Conservation (phyloP, 306 rosid species). For the Quercus gilva region DNA sequence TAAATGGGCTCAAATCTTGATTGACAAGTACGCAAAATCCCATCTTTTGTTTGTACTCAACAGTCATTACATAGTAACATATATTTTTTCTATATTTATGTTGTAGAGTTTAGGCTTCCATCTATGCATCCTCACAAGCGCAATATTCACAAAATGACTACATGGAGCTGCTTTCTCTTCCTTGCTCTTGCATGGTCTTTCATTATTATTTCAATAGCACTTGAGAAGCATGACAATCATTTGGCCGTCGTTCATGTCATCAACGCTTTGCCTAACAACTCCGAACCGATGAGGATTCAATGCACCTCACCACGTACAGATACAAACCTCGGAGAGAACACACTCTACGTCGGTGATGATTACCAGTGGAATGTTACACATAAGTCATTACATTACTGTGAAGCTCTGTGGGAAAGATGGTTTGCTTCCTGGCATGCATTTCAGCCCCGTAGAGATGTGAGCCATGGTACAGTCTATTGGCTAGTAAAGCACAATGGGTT, state of each 20-base stretch:
- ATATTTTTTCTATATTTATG: no score
- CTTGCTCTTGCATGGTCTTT: background rate
- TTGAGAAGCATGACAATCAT: background rate
- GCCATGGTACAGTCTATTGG: constrained; percentile 6
- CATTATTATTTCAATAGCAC: background rate
- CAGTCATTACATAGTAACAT: no score
- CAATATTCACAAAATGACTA: background rate
- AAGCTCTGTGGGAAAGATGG: background rate
- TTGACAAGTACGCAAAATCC: no score
- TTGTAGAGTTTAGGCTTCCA: no score
- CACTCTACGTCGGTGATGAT: background rate
- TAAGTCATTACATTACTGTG: background rate
- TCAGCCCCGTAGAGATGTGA: background rate
- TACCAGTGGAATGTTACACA: background rate
- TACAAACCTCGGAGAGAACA: background rate
- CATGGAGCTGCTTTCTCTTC: background rate
- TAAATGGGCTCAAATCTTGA: no score
- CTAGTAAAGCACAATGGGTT: constrained; percentile 13
- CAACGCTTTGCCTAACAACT: background rate
- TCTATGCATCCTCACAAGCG: background rate
- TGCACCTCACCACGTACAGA: background rate
- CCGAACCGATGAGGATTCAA: background rate
- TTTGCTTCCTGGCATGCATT: background rate
- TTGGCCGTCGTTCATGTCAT: background rate
- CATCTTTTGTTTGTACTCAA: no score